Conservation (phyloP, 257 asterid species). For the Solanum medicagineum region DNA sequence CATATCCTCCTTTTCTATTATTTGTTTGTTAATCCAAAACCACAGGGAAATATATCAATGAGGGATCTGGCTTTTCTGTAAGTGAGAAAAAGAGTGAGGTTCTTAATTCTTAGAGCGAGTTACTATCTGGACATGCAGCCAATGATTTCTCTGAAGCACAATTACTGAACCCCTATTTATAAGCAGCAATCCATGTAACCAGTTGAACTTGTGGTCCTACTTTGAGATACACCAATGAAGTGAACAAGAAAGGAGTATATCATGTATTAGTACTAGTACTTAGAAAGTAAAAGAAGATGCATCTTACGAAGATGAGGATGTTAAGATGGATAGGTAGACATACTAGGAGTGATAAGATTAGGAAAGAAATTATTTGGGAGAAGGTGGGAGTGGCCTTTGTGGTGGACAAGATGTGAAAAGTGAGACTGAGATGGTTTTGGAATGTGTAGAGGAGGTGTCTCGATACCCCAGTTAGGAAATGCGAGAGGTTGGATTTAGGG, state of each 20-base stretch:
- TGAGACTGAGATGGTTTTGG: no score
- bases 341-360: no score
- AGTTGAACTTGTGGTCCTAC: neutral
- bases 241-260: neutral
- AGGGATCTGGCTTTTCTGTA: neutral
- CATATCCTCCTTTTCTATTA: neutral
- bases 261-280: neutral
- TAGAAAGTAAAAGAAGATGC: no score
- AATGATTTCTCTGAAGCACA: neutral
- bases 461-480: no score
- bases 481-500: no score
- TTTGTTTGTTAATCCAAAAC: neutral
- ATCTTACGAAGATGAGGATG: no score
- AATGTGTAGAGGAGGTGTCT: no score
- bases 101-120: neutral
- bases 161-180: neutral
- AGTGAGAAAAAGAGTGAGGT: neutral
- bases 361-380: no score
- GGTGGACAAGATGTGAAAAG: no score
- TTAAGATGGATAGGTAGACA: no score
- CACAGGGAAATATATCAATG: neutral
- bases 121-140: neutral
- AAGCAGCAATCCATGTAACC: neutral
- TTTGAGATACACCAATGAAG: neutral
- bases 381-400: no score